These are phyloP conservation scores for Colletotrichum tofieldiae DNA, from an alignment of 2,329 filamentous ascomycete genomes.

Conservation along the genomic window DNA sequence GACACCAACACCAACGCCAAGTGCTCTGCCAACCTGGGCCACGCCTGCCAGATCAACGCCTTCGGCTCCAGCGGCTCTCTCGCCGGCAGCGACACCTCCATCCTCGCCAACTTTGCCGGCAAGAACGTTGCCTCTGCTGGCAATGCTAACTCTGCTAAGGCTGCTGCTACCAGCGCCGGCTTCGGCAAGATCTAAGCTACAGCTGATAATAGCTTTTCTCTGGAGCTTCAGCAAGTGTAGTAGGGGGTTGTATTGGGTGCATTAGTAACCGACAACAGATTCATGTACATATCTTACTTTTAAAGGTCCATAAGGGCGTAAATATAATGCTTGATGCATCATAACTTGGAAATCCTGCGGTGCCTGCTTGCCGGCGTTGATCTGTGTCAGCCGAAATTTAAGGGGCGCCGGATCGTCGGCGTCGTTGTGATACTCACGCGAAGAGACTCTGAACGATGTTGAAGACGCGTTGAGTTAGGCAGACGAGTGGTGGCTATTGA, in stretches of 20 bases:
- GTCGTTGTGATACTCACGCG: no score
- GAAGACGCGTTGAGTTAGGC: no score
- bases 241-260: slow-evolving; percentile 10
- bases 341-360: not conserved
- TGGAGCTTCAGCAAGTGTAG: not conserved
- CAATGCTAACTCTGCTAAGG: slow-evolving; percentile 53
- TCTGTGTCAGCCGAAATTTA: not conserved
- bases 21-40: slow-evolving; percentile 64
- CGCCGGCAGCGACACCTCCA: slow-evolving; percentile 59
- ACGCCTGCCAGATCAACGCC: slow-evolving; percentile 66
- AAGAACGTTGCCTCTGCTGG: slow-evolving; percentile 60
- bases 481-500: no score
- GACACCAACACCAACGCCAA: slow-evolving; percentile 53
- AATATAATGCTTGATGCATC: slow-evolving; percentile 42
- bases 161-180: slow-evolving; percentile 59
- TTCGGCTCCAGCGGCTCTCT: slow-evolving; percentile 60
- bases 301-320: slow-evolving; percentile 23
- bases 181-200: slow-evolving; percentile 59
- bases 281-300: slow-evolving; percentile 38
- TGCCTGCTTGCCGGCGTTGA: not conserved
- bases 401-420: not conserved
- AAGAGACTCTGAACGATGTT: no score
- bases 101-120: slow-evolving; percentile 61
- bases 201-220: not conserved
- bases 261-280: slow-evolving; percentile 17